Conservation (phyloP, 2,329 filamentous ascomycete species). For the Arthrobotrys sphaeroides region DNA sequence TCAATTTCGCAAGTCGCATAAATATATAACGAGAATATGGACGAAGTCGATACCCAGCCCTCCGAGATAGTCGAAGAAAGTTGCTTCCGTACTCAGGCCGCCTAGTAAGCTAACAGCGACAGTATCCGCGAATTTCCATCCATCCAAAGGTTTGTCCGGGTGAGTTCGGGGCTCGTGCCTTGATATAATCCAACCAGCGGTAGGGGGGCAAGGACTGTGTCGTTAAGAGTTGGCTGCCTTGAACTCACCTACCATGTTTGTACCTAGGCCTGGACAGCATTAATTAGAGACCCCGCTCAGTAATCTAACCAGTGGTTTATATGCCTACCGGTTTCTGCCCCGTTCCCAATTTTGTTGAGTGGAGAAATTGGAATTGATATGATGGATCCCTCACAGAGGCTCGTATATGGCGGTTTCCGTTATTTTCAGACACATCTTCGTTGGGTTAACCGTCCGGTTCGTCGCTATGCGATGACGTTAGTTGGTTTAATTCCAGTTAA, state of each 20-base stretch:
- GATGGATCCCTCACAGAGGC: too few relatives aligned
- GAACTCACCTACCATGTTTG: background rate
- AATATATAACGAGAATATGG: too few relatives aligned
- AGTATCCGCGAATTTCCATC: too few relatives aligned
- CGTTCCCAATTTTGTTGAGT: background rate
- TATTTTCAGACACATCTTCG: too few relatives aligned
- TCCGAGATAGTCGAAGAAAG: too few relatives aligned
- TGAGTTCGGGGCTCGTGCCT: background rate
- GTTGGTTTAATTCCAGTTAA: background rate
- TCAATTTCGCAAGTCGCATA: too few relatives aligned
- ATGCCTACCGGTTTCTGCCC: background rate
- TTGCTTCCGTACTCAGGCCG: too few relatives aligned
- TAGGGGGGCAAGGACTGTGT: background rate
- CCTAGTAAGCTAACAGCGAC: too few relatives aligned
- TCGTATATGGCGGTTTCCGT: too few relatives aligned
- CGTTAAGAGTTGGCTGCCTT: slow-evolving; percentile 11
- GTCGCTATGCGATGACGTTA: too few relatives aligned
- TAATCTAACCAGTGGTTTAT: background rate
- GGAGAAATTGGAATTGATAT: background rate
- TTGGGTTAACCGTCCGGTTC: too few relatives aligned
- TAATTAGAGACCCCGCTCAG: background rate
- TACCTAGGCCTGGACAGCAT: background rate
- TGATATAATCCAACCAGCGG: background rate
- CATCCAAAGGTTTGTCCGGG: background rate
- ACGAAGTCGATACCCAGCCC: too few relatives aligned